A percentile compares a stretch with the other conserved stretches of the same genome.
Conservation (phyloP, 352 stramenopile genomes). For the Phytophthora citrophthora region DNA sequence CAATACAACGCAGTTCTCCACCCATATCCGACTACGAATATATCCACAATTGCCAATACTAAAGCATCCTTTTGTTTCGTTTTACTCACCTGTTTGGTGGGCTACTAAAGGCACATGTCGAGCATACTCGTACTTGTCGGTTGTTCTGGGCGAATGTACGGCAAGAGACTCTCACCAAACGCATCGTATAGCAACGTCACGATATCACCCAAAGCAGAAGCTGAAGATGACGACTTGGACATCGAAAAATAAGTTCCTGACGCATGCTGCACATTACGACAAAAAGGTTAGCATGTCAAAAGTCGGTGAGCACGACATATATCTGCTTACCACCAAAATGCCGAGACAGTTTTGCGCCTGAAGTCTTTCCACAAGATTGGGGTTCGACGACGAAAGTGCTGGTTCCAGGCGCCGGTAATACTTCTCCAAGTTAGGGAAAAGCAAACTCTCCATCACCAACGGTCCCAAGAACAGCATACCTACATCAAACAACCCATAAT, state of each 20-base stretch:
- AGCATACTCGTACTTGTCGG: slow-evolving; percentile 40
- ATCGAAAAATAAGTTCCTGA: slow-evolving; percentile 83
- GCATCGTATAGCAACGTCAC: slow-evolving; percentile 73
- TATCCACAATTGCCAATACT: slow-evolving; percentile 10
- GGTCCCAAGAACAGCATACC: slow-evolving; percentile 91
- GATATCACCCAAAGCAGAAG: slow-evolving; percentile 54
- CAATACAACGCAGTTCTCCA: too few relatives aligned
- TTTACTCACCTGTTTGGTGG: neutral
- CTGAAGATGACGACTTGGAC: slow-evolving; percentile 50
- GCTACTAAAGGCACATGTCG: slow-evolving; percentile 50
- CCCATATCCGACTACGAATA: too few relatives aligned
- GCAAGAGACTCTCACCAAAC: slow-evolving; percentile 80
- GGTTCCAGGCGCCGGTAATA: slow-evolving; percentile 90
- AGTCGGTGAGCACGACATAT: too few relatives aligned
- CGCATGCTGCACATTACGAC: slow-evolving; percentile 54
- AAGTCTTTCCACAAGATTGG: slow-evolving; percentile 80
- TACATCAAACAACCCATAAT: slow-evolving; percentile 12
- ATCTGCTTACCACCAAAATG: slow-evolving; percentile 76
- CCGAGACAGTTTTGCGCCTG: slow-evolving; percentile 88
- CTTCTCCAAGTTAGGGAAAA: slow-evolving; percentile 87
- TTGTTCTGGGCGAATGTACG: slow-evolving; percentile 71
- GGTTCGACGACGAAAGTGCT: slow-evolving; percentile 75
- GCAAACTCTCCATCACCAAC: slow-evolving; percentile 92
- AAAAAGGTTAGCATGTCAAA: slow-evolving; percentile 3
- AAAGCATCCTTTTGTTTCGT: slow-evolving; percentile 18